A percentile compares a stretch with the other conserved stretches of the same genome.
Evolutionary conservation across 2,329 filamentous ascomycete genomes (phyloP).

Genomic region (Fusarium annulatum): DNA sequence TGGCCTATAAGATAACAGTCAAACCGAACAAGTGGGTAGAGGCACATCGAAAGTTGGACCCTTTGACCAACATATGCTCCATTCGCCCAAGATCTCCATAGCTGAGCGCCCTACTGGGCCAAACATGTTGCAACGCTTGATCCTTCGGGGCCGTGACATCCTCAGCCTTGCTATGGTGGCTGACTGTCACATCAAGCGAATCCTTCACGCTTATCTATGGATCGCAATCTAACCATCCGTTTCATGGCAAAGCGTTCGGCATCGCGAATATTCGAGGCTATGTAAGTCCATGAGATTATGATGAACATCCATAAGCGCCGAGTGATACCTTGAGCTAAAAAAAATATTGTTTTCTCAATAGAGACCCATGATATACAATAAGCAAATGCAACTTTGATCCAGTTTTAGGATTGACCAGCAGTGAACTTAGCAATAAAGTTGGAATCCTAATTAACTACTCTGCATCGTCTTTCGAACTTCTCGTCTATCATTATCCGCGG

Average conservation of each 20-base stretch:
- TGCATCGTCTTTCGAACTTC: background rate
- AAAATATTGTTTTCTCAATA: fast-evolving
- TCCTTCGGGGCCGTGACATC: background rate
- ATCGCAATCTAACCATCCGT: background rate
- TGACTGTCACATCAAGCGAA: background rate
- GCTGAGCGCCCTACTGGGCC: background rate
- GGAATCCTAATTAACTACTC: no score
- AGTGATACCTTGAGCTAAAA: background rate
- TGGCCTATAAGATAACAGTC: background rate
- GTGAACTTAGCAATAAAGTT: background rate
- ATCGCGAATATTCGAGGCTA: background rate
- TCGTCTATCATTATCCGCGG: background rate
- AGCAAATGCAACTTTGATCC: background rate
- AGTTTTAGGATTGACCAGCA: background rate
- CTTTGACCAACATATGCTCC: background rate
- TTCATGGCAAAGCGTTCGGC: background rate
- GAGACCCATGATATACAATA: no score
- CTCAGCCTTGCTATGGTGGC: background rate
- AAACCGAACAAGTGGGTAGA: background rate
- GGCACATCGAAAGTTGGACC: no score
- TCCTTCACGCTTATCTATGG: background rate
- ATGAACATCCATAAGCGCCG: background rate
- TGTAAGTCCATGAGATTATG: background rate
- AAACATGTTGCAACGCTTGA: background rate
- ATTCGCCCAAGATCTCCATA: background rate